phyloP scores from a whole-genome alignment of 2,329 filamentous ascomycete species.

The Sclerotinia borealis region DNA sequence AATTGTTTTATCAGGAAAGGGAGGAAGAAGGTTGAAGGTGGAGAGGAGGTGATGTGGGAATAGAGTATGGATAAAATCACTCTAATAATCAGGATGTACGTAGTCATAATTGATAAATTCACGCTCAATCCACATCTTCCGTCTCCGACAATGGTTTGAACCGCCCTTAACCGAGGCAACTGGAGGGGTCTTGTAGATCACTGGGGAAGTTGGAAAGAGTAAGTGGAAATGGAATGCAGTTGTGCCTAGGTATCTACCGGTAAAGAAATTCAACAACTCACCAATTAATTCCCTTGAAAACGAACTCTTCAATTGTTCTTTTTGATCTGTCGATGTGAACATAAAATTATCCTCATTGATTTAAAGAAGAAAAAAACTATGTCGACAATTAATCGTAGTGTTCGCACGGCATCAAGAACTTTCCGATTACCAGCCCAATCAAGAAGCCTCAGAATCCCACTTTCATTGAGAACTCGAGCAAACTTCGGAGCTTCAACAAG shows the following conservation, averaged over 20 bases:
- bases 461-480: conserved; percentile 22
- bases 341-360: background rate
- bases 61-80: too few relatives aligned
- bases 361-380: conserved; percentile 19
- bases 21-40: too few relatives aligned
- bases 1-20: too few relatives aligned
- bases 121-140: too few relatives aligned
- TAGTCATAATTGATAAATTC: too few relatives aligned
- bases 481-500: conserved; percentile 19
- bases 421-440: conserved; percentile 28
- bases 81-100: too few relatives aligned
- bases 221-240: background rate
- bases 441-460: conserved; percentile 26
- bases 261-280: background rate
- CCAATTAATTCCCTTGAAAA: background rate
- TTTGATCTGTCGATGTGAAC: background rate
- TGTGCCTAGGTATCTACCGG: background rate
- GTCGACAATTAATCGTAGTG: conserved; percentile 31
- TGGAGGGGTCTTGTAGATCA: background rate
- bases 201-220: conserved; percentile 8
- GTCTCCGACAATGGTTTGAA: too few relatives aligned
- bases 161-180: conserved; percentile 9
- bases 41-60: too few relatives aligned
- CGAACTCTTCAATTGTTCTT: background rate
- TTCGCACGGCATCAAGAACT: conserved; percentile 29